Base-by-base conservation (phyloP, 2,329 filamentous ascomycete genomes). In the Rhytidhysteron rufulum region DNA sequence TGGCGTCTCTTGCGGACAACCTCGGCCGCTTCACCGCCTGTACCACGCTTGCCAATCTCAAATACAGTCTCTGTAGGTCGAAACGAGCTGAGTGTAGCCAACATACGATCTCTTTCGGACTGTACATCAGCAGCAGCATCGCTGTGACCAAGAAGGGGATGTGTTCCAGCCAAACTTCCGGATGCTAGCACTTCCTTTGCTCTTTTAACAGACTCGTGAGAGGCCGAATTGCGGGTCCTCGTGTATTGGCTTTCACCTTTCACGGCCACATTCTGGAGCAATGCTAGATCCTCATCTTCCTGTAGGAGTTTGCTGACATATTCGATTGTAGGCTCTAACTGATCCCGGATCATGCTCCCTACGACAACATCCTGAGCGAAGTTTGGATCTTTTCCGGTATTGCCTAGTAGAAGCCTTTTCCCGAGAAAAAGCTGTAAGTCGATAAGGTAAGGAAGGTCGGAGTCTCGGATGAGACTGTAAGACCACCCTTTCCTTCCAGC, bases 181-280 rank as follows among this genome's bases (percentile, higher is more conserved):
- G 82, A 82, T 4, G 78, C 70, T 2, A 89, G 80, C 13, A 96
- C 67, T 48, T 88, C 82, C 55, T 91, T 89, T 3, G 89, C 80
- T 27, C 93, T 78, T 65, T 91, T 94, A 6, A 89, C 91, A 60
- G 90, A 96, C 66, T 96, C 88, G 32, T 77, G 80, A 2, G 91
- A 95, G 4, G 94, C 93, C 5, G 90, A 85, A 57, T 95, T 93
- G 27, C 91, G 81, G 1, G 93, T 96, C 54, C 83, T 86, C 54
- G 90, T 75, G 60, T 98, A 98, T 11, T 96, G 81, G 65, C 87
- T 94, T 67, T 98, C 91, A 47, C 91, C 94, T 63, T 96, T 95
- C 17, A 70, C 73, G 0, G 89, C 83, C 5, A 98, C 91, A 9
- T 70, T 71, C 17, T 83, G 81, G 45, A 96, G 77, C 2, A 76